Percentiles rank a stretch among this genome's conserved stretches.
phyloP scores from a whole-genome alignment of 495 filamentous ascomycete species.

The Parathielavia appendiculata region DNA sequence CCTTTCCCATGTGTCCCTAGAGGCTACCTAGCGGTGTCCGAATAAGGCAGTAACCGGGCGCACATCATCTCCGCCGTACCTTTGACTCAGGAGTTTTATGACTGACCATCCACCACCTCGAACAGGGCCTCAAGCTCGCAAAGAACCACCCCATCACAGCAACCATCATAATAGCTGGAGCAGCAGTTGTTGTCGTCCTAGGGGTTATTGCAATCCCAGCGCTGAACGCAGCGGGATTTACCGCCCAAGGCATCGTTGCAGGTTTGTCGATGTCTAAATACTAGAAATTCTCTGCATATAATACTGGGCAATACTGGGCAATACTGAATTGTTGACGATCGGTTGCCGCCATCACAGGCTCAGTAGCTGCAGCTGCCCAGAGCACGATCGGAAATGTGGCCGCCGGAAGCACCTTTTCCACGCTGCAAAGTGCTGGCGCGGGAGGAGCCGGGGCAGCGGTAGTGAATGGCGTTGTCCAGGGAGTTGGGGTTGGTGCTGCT shows the following conservation, averaged over 20 bases:
- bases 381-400: conserved; percentile 18
- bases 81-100: too few relatives aligned
- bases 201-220: background rate
- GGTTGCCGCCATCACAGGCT: too few relatives aligned
- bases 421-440: conserved; percentile 18
- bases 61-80: too few relatives aligned
- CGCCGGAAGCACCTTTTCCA: conserved; percentile 18
- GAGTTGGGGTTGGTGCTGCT: background rate
- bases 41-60: too few relatives aligned
- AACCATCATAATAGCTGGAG: background rate
- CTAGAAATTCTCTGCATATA: too few relatives aligned
- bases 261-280: background rate
- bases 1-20: too few relatives aligned
- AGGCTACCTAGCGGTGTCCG: too few relatives aligned
- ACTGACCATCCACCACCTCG: background rate
- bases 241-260: background rate
- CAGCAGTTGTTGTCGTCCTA: background rate
- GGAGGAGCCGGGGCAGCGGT: conserved; percentile 8
- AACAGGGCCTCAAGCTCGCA: background rate
- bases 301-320: too few relatives aligned
- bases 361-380: conserved; percentile 19
- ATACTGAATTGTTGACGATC: too few relatives aligned
- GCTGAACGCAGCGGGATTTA: background rate
- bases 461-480: background rate
- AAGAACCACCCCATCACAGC: background rate